A percentile compares a stretch with the other conserved stretches of the same genome.
Evolutionary conservation across 2,329 filamentous ascomycete species (phyloP).

Genomic region (Xylariaceae sp.): DNA sequence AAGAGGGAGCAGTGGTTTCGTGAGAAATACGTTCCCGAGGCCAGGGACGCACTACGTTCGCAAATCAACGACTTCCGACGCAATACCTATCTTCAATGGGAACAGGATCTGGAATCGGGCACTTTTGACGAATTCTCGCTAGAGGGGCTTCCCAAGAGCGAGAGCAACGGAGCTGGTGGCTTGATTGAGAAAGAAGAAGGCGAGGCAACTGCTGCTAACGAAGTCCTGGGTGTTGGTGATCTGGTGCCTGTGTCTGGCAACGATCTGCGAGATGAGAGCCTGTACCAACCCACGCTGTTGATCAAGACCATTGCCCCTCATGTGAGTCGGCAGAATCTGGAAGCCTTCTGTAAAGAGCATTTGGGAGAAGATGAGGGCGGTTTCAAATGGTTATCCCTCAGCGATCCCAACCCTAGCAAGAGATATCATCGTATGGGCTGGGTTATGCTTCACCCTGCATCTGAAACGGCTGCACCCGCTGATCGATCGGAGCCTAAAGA

Average conservation of each 20-base stretch:
- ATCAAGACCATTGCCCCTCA: constrained; percentile 98
- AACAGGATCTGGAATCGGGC: constrained; percentile 77
- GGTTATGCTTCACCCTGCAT: constrained; percentile 87
- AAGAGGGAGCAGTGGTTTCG: constrained; percentile 98
- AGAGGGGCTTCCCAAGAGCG: constrained; percentile 89
- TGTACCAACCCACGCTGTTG: constrained; percentile 84
- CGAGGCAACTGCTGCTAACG: constrained; percentile 84
- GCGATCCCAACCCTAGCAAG: constrained; percentile 94
- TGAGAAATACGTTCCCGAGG: constrained; percentile 84
- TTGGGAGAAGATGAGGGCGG: constrained; percentile 86
- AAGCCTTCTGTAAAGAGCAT: constrained; percentile 91
- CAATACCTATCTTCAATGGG: constrained; percentile 79
- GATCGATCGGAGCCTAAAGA: constrained; percentile 73
- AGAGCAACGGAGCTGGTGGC: constrained; percentile 81
- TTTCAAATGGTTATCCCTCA: constrained; percentile 93
- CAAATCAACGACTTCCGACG: constrained; percentile 78
- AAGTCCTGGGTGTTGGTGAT: constrained; percentile 89
- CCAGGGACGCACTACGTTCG: constrained; percentile 68
- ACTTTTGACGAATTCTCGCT: constrained; percentile 92
- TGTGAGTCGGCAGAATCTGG: constrained; percentile 88
- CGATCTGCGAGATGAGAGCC: constrained; percentile 83
- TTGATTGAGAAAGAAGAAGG: constrained; percentile 92
- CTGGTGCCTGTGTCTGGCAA: constrained; percentile 78
- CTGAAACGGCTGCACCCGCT: constrained; percentile 60
- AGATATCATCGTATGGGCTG: constrained; percentile 97